A percentile compares a stretch with the other conserved stretches of the same genome.
Evolutionary conservation across 106 monocot genomes (phyloP).

Genomic region (Dendrobium nobile): DNA sequence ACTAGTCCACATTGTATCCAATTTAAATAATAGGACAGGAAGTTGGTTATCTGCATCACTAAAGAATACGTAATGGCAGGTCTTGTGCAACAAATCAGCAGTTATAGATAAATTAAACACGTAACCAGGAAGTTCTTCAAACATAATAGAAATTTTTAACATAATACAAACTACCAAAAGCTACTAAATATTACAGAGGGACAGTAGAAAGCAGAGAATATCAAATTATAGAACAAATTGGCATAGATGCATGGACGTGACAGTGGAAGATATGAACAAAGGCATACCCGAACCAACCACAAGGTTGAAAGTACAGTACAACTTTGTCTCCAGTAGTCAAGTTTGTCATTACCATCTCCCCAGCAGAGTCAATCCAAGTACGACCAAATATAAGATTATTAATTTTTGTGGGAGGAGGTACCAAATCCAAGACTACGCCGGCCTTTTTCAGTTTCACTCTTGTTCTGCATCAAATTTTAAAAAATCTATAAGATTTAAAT

Average conservation of each 20-base stretch:
- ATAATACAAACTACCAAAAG: neutral
- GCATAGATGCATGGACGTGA: neutral
- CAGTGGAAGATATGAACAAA: neutral
- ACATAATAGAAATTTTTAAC: neutral
- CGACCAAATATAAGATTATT: conserved; percentile 96
- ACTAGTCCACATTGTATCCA: neutral
- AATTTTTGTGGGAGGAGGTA: conserved; percentile 89
- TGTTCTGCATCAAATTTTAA: conserved; percentile 48
- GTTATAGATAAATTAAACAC: neutral
- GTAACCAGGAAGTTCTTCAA: neutral
- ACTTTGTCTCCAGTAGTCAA: conserved; percentile 94
- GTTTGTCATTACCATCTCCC: conserved; percentile 98
- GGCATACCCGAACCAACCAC: conserved; percentile 98
- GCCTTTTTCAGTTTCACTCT: conserved; percentile 81
- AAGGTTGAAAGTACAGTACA: conserved; percentile 95
- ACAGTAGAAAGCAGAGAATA: neutral
- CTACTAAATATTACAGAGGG: neutral
- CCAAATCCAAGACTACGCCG: conserved; percentile 82
- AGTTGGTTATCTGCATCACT: neutral
- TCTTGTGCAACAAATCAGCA: neutral
- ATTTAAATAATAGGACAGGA: neutral
- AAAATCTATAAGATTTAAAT: neutral
- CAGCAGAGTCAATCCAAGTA: conserved; percentile 90
- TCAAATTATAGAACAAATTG: neutral
- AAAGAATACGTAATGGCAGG: neutral